A percentile compares a stretch with the other conserved stretches of the same genome.
These are phyloP conservation scores for Gyromitra esculenta DNA, from an alignment of 2,329 filamentous ascomycete species.

Conservation along the genomic window DNA sequence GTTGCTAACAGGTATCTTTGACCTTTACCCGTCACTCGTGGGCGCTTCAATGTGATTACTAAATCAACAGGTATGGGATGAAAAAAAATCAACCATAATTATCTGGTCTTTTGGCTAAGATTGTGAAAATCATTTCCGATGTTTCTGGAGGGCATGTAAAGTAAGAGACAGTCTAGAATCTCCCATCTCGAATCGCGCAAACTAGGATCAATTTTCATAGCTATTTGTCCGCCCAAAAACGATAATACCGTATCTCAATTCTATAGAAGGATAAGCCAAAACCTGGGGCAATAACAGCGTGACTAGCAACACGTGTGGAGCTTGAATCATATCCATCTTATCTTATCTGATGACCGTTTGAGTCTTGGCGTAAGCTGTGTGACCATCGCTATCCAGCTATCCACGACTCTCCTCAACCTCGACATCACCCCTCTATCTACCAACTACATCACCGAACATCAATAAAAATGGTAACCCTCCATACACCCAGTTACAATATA, in stretches of 20 bases:
- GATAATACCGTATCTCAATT: background rate
- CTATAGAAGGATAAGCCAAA: background rate
- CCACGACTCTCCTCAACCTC: conserved; percentile 23
- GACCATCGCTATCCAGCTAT: conserved; percentile 29
- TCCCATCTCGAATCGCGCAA: background rate
- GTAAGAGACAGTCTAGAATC: background rate
- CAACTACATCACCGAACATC: conserved; percentile 37
- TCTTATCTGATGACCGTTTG: conserved; percentile 35
- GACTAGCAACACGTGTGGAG: background rate
- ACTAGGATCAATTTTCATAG: background rate
- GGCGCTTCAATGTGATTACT: conserved; percentile 1
- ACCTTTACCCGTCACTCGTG: background rate
- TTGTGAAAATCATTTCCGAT: background rate
- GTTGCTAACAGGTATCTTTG: conserved; percentile 7
- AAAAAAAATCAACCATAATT: background rate
- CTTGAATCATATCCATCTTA: conserved; percentile 2
- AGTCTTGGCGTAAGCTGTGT: conserved; percentile 10
- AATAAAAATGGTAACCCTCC: conserved; percentile 36
- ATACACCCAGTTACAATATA: background rate
- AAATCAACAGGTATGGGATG: conserved; percentile 6
- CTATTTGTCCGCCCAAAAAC: background rate
- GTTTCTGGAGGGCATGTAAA: background rate
- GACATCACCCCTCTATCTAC: conserved; percentile 41
- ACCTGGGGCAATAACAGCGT: background rate
- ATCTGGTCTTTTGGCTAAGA: background rate